Evolutionary conservation across 2,329 filamentous ascomycete genomes (phyloP).

Genomic region (Fusarium aywerte): DNA sequence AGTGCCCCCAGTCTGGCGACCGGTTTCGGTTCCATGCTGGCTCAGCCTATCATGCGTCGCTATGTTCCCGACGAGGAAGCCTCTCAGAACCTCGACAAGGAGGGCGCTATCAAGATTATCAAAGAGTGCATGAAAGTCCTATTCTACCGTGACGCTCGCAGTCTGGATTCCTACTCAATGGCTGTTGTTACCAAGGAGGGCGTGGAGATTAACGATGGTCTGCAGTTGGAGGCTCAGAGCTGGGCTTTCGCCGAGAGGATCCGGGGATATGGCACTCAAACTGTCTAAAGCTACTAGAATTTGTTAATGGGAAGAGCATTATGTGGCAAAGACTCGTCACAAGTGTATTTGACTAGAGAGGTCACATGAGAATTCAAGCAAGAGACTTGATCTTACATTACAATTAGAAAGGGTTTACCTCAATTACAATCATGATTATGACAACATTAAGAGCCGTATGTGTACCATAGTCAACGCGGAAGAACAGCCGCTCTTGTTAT

Average conservation of each 20-base stretch:
- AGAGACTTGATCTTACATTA: conserved; percentile 3
- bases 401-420: conserved; percentile 8
- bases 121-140: conserved; percentile 98
- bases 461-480: neutral
- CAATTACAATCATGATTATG: conserved; percentile 12
- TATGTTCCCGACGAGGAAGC: conserved; percentile 86
- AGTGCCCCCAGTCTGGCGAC: conserved; percentile 88
- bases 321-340: conserved; percentile 12
- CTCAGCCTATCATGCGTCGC: conserved; percentile 88
- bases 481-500: neutral
- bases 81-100: conserved; percentile 75
- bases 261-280: conserved; percentile 92
- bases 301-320: conserved; percentile 7
- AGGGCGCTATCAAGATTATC: conserved; percentile 82
- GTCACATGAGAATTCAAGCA: conserved; percentile 17
- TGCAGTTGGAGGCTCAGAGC: conserved; percentile 94
- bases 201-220: conserved; percentile 84
- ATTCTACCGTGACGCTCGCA: conserved; percentile 95
- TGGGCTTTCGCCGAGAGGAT: conserved; percentile 98
- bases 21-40: conserved; percentile 91
- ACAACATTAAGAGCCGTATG: neutral
- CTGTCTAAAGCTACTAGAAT: conserved; percentile 56
- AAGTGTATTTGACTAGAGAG: conserved; percentile 19
- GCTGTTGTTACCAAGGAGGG: conserved; percentile 89
- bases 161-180: conserved; percentile 89